phyloP scores from a whole-genome alignment of 2,329 filamentous ascomycete species.

The Phialocephala sp. region DNA sequence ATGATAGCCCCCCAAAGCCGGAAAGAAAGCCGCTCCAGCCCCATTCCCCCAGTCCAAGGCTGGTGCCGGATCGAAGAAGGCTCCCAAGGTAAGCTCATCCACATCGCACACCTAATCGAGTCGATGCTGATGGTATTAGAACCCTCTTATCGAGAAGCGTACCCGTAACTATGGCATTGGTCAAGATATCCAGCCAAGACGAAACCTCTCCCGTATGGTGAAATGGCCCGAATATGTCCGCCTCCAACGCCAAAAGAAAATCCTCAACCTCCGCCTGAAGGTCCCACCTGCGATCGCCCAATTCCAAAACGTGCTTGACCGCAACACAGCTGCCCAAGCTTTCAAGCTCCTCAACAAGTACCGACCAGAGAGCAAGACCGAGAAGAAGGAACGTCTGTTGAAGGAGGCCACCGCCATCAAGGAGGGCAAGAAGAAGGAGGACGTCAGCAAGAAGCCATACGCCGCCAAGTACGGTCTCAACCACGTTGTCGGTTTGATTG shows the following conservation, averaged over 20 bases:
- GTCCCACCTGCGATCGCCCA: conserved; percentile 96
- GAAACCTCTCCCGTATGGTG: conserved; percentile 97
- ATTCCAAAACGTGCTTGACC: conserved; percentile 97
- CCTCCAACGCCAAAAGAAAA: conserved; percentile 85
- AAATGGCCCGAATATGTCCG: conserved; percentile 99
- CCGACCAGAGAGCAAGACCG: conserved; percentile 96
- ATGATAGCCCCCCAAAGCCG: conserved; percentile 99
- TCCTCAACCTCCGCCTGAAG: conserved; percentile 98
- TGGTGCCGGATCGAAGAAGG: conserved; percentile 83
- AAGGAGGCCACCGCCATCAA: conserved; percentile 98
- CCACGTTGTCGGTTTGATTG: conserved; percentile 95
- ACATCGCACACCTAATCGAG: conserved; percentile 10
- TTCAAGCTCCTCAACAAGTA: conserved; percentile 99
- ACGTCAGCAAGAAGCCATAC: conserved; percentile 99
- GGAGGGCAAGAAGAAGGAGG: conserved; percentile 99
- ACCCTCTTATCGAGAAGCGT: conserved; percentile 99
- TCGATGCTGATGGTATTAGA: conserved; percentile 59
- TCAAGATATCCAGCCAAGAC: conserved; percentile 96
- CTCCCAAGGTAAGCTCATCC: conserved; percentile 79
- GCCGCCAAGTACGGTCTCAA: conserved; percentile 99
- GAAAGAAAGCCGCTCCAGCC: conserved; percentile 98
- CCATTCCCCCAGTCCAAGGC: conserved; percentile 96
- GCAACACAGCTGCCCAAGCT: conserved; percentile 93
- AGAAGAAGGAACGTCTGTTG: conserved; percentile 99
- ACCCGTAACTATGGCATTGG: conserved; percentile 98